Percentiles rank a stretch among this genome's conserved stretches.
These are phyloP conservation scores for Cinnamomum chago DNA, from an alignment of 164 flowering plant genomes.

Conservation along the genomic window DNA sequence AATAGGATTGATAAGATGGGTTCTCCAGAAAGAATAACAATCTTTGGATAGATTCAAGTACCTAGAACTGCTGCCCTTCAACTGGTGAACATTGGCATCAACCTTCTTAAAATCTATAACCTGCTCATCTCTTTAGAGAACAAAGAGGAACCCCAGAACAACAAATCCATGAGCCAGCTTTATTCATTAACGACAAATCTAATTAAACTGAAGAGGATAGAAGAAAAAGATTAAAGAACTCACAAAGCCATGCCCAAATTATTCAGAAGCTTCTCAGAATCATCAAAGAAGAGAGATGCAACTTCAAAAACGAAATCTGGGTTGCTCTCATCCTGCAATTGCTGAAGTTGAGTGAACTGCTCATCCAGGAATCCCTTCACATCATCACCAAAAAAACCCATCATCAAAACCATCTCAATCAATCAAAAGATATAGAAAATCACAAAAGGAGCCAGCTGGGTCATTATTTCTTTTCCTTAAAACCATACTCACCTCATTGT, in stretches of 20 bases:
- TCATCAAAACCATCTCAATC: neutral
- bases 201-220: conserved; percentile 1
- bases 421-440: neutral
- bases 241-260: conserved; percentile 50
- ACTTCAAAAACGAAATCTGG: conserved; percentile 74
- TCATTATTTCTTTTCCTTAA: neutral
- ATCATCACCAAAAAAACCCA: neutral
- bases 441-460: neutral
- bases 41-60: conserved; percentile 10
- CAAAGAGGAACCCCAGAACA: neutral
- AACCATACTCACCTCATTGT: conserved; percentile 45
- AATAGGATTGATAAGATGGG: too few species aligned
- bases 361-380: conserved; percentile 38
- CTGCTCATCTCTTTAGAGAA: conserved; percentile 32
- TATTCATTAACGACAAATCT: neutral
- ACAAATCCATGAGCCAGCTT: neutral
- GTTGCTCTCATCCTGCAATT: conserved; percentile 71
- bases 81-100: conserved; percentile 56
- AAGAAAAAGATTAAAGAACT: conserved; percentile 13
- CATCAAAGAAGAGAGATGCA: conserved; percentile 67
- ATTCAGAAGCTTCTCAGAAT: conserved; percentile 59
- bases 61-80: conserved; percentile 75
- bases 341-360: conserved; percentile 62
- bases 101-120: conserved; percentile 44
- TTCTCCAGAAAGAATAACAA: neutral